Base-by-base conservation (phyloP, 2,329 filamentous ascomycete species). In the Orbilia ellipsospora region DNA sequence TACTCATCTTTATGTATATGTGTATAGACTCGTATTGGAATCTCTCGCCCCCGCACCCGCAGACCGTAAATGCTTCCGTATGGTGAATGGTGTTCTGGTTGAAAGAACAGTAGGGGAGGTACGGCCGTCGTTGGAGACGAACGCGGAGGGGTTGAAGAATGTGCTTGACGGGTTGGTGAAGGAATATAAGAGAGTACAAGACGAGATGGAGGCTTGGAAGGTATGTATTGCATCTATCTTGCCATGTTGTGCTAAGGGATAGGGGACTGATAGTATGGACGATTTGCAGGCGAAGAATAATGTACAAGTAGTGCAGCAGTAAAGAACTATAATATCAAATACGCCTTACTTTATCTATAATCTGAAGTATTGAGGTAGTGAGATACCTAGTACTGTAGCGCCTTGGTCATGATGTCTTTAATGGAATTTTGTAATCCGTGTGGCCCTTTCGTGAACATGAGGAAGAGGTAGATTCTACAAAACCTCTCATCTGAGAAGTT, bases 131-230 rank as follows among this genome's bases (percentile, higher is more conserved):
- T 86, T 99, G 76, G 90, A 93, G 84, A 98, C 93, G 18, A 98
- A 99, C 82, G 92, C 93, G 26, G 94, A 98, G 77, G 94, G 95
- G 1, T 82, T 99, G 81, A 95, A 91, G 84, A 96, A 97, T 84
- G 93, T 98, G 31, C 85, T 98, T 66, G 94, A 97, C 78, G 94
- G 97, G 82, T 85, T 99, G 78, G 88, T 98, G 79, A 97, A 97
- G 87, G 93, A 97, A 84, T 98, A 98, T 86, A 96, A 96, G 85
- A 85, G 86, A 36, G 96, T 97, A 84, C 94, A 99, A 83, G 89
- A 93, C 50, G 95, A 99, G 81, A 88, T 99, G 86, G 94, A 99
- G 82, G 94, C 90, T 83, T 99, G 95, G 95, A 99, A 99, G 92
- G 94, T 96, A 84, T 72, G 89, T 51, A 75, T 64, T 13, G 6